These are phyloP conservation scores for Samsoniella hepiali DNA, from an alignment of 2,329 filamentous ascomycete genomes.

Conservation along the genomic window DNA sequence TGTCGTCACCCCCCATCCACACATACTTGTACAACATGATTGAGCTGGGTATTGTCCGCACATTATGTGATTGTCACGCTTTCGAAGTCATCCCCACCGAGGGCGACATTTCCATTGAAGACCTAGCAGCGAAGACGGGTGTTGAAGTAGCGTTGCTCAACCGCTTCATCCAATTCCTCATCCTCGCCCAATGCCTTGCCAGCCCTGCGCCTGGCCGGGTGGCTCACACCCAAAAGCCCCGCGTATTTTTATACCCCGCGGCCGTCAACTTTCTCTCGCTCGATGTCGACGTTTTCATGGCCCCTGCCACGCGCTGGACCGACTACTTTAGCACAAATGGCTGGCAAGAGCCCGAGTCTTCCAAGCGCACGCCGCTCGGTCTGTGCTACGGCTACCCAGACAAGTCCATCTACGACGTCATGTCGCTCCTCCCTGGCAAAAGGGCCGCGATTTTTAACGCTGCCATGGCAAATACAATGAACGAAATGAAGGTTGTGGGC, in stretches of 20 bases:
- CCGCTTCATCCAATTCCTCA: conserved; percentile 2
- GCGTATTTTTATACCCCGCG: background rate
- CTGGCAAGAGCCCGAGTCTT: conserved; percentile 29
- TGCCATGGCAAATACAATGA: conserved; percentile 28
- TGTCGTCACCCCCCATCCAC: background rate
- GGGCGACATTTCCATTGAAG: conserved; percentile 26
- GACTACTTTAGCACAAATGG: conserved; percentile 33
- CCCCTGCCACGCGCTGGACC: conserved; percentile 18
- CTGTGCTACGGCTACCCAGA: conserved; percentile 30
- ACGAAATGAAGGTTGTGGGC: conserved; percentile 25
- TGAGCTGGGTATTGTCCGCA: background rate
- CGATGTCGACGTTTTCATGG: conserved; percentile 8
- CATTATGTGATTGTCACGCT: conserved; percentile 31
- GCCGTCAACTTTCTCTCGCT: background rate
- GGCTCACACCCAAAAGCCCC: background rate
- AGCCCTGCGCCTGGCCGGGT: background rate
- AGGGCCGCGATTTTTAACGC: conserved; percentile 28
- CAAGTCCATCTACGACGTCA: conserved; percentile 32
- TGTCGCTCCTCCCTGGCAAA: conserved; percentile 24
- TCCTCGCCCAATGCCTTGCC: conserved; percentile 15
- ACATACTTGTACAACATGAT: conserved; percentile 6
- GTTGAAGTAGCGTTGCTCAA: conserved; percentile 29
- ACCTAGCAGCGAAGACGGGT: conserved; percentile 28
- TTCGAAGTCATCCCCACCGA: conserved; percentile 32
- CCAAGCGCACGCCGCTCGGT: conserved; percentile 27